A percentile compares a stretch with the other conserved stretches of the same genome.
phyloP scores from a whole-genome alignment of 768 basidiomycete species.

The Leccinum obscurum region DNA sequence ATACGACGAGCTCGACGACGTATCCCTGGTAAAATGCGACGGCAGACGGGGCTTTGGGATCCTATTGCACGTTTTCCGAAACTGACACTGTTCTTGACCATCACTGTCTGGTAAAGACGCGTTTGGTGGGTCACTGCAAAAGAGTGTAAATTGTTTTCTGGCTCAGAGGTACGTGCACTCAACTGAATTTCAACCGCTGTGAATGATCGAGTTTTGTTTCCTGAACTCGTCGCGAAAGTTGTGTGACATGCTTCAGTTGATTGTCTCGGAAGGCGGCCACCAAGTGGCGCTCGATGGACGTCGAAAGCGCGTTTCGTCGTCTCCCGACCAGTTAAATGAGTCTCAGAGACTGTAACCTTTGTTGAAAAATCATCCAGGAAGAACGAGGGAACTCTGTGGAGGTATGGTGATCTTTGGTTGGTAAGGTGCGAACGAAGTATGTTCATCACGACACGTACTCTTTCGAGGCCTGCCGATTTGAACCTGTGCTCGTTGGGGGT shows the following conservation, averaged over 20 bases:
- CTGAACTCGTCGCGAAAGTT: neutral
- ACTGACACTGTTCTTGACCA: neutral
- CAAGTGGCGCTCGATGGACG: neutral
- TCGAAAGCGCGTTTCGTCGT: neutral
- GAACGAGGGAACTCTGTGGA: slow-evolving; percentile 22
- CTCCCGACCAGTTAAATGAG: neutral
- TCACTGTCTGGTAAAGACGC: neutral
- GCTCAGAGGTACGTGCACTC: slow-evolving; percentile 4
- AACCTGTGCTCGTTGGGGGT: slow-evolving; percentile 2
- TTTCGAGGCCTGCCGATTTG: neutral
- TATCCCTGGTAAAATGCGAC: neutral
- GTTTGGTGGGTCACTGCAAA: slow-evolving; percentile 5
- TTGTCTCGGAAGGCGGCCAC: neutral
- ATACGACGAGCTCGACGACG: slow-evolving; percentile 6
- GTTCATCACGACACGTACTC: slow-evolving; percentile 18
- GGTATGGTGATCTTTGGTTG: slow-evolving; percentile 4
- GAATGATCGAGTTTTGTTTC: neutral
- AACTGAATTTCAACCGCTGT: slow-evolving; percentile 10
- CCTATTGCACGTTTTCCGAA: neutral
- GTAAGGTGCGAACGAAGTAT: slow-evolving; percentile 13
- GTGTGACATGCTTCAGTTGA: neutral
- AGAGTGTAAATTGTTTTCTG: neutral
- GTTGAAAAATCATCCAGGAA: slow-evolving; percentile 17
- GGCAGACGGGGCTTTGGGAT: neutral
- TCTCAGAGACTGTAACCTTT: neutral